A percentile compares a stretch with the other conserved stretches of the same genome.
These are phyloP conservation scores for Plasmodium vivax DNA, from an alignment of 169 alveolate species.

Conservation along the genomic window DNA sequence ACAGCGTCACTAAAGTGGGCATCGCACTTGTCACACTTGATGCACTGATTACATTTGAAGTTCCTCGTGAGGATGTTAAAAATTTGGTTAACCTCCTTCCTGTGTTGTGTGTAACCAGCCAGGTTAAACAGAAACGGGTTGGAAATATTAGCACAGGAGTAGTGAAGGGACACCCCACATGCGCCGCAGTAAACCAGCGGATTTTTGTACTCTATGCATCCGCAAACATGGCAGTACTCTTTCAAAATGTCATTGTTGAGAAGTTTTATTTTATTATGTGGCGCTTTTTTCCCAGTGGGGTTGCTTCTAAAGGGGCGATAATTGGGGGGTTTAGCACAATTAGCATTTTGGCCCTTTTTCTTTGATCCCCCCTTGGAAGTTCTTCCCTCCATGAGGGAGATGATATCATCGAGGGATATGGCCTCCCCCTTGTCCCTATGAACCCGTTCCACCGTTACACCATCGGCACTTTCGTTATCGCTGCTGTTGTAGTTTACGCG, in stretches of 20 bases:
- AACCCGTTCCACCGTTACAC: background rate
- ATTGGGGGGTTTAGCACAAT: background rate
- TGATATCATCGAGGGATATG: background rate
- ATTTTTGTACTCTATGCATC: conserved; percentile 36
- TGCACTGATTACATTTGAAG: conserved; percentile 47
- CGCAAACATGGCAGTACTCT: conserved; percentile 49
- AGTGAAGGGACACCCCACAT: conserved; percentile 56
- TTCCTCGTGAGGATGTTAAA: conserved; percentile 56
- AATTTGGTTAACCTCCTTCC: conserved; percentile 41
- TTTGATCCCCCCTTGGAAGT: background rate
- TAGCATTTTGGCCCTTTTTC: background rate
- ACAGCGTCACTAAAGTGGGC: background rate
- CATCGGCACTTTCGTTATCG: background rate
- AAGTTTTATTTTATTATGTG: conserved; percentile 1
- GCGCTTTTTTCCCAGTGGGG: background rate
- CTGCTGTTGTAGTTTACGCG: background rate
- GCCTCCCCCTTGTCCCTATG: background rate
- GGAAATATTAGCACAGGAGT: conserved; percentile 52
- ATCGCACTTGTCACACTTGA: conserved; percentile 39
- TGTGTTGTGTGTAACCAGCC: conserved; percentile 27
- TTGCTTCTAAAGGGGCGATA: background rate
- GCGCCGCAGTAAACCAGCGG: conserved; percentile 18
- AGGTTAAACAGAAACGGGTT: conserved; percentile 56
- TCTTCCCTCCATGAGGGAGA: background rate
- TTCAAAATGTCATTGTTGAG: conserved; percentile 32